Conservation (phyloP, 306 rosid genomes). For the Dicorynia guianensis region DNA sequence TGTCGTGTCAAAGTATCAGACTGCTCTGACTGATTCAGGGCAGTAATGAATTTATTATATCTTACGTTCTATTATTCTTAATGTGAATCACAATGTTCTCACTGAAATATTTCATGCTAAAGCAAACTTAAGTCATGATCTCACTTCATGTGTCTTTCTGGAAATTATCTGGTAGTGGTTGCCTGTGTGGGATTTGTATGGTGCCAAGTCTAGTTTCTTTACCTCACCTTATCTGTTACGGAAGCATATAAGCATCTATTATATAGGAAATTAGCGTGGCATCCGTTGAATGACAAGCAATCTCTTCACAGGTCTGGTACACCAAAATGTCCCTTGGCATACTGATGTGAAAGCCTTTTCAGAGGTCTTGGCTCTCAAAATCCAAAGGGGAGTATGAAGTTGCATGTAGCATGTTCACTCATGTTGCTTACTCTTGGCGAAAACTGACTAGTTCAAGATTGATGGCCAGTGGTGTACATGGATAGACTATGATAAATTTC, state of each 20-base stretch:
- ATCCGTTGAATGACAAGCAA: slow-evolving; percentile 32
- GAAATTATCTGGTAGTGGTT: not conserved
- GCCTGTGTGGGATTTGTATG: slow-evolving; percentile 3
- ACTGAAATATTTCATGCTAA: not conserved
- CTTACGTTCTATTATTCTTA: slow-evolving; percentile 4
- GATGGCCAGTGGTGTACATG: slow-evolving; percentile 92
- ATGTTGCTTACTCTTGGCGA: slow-evolving; percentile 92
- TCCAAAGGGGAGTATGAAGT: slow-evolving; percentile 89
- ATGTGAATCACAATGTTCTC: slow-evolving; percentile 24
- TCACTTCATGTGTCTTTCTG: not conserved
- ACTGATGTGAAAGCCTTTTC: slow-evolving; percentile 90
- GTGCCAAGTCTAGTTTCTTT: not conserved
- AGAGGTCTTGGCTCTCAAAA: slow-evolving; percentile 78
- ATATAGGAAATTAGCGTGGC: not conserved
- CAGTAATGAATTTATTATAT: slow-evolving; percentile 23
- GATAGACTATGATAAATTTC: slow-evolving; percentile 95
- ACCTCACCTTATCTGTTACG: not conserved
- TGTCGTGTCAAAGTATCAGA: slow-evolving; percentile 20
- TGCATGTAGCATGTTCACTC: slow-evolving; percentile 96
- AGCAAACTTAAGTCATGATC: slow-evolving; percentile 27
- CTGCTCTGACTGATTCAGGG: slow-evolving; percentile 23
- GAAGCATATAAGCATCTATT: not conserved
- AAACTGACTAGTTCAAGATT: slow-evolving; percentile 84
- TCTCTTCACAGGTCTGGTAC: slow-evolving; percentile 73
- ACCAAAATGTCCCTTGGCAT: slow-evolving; percentile 99